A percentile compares a stretch with the other conserved stretches of the same genome.
Evolutionary conservation across 2,329 filamentous ascomycete genomes (phyloP).

Genomic region (Pseudonectria buxi): DNA sequence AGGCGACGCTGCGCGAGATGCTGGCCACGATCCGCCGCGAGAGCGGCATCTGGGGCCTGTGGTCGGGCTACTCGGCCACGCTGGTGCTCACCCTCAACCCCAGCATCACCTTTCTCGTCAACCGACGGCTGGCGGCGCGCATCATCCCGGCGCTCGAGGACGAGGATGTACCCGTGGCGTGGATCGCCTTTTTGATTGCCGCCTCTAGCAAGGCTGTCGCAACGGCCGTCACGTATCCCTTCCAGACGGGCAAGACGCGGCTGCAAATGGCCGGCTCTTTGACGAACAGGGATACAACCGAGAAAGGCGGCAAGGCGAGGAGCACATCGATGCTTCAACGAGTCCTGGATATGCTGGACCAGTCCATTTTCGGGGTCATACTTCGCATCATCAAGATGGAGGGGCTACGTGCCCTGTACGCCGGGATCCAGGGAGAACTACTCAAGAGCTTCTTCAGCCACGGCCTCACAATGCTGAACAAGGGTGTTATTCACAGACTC

Average conservation of each 20-base stretch:
- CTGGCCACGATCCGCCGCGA: slow-evolving; percentile 57
- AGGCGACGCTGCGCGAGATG: slow-evolving; percentile 48
- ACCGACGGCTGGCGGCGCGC: slow-evolving; percentile 60
- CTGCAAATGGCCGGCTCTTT: slow-evolving; percentile 54
- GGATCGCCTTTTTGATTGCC: slow-evolving; percentile 47
- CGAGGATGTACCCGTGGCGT: slow-evolving; percentile 32
- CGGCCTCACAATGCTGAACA: slow-evolving; percentile 80
- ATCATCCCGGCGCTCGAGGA: slow-evolving; percentile 45
- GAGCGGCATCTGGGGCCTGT: slow-evolving; percentile 69
- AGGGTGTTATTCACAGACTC: slow-evolving; percentile 66
- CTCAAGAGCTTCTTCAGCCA: slow-evolving; percentile 80
- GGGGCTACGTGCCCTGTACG: slow-evolving; percentile 64
- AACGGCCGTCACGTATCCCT: slow-evolving; percentile 73
- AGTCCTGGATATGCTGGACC: slow-evolving; percentile 21
- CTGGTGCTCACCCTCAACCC: slow-evolving; percentile 79
- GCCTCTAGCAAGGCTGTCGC: slow-evolving; percentile 74
- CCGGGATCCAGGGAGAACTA: slow-evolving; percentile 69
- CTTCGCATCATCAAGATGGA: slow-evolving; percentile 53
- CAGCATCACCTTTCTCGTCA: slow-evolving; percentile 76
- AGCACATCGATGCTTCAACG: slow-evolving; percentile 6
- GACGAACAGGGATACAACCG: background rate
- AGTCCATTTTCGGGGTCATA: slow-evolving; percentile 58
- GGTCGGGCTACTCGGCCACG: slow-evolving; percentile 80
- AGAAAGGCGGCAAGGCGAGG: slow-evolving; percentile 4
- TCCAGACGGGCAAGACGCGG: slow-evolving; percentile 76